Evolutionary conservation across 768 basidiomycete genomes (phyloP).

Genomic region (Russula sp.): DNA sequence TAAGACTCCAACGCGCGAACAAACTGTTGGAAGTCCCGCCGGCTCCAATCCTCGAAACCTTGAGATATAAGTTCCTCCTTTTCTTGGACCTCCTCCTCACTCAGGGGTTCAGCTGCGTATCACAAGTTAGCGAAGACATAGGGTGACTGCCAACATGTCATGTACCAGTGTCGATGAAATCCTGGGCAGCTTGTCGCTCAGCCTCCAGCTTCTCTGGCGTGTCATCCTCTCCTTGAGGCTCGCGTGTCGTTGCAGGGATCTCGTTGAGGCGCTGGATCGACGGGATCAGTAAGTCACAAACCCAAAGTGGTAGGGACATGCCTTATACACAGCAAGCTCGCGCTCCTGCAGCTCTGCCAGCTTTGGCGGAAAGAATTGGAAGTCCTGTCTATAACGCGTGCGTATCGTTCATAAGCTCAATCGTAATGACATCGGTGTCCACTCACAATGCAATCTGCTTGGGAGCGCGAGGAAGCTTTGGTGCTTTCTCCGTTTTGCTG

Average conservation of each 20-base stretch:
- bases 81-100: constrained; percentile 75
- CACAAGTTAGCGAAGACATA: neutral
- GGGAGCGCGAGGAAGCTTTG: constrained; percentile 78
- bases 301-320: constrained; percentile 27
- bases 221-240: constrained; percentile 63
- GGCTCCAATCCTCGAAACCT: constrained; percentile 89
- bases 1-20: constrained; percentile 70
- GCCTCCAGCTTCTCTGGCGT: constrained; percentile 81
- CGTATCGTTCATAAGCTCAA: neutral
- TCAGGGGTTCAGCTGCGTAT: constrained; percentile 73
- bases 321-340: constrained; percentile 79
- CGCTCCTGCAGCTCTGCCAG: constrained; percentile 79
- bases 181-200: constrained; percentile 73
- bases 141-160: neutral
- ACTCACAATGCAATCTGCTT: constrained; percentile 80
- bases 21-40: constrained; percentile 91
- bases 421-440: neutral
- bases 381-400: constrained; percentile 63
- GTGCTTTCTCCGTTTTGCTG: constrained; percentile 73
- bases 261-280: constrained; percentile 53
- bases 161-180: constrained; percentile 80
- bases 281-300: neutral
- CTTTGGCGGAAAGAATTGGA: constrained; percentile 90
- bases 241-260: constrained; percentile 57
- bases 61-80: constrained; percentile 73